phyloP scores from a whole-genome alignment of 139 green algal species.

The Trebouxia sp. region DNA sequence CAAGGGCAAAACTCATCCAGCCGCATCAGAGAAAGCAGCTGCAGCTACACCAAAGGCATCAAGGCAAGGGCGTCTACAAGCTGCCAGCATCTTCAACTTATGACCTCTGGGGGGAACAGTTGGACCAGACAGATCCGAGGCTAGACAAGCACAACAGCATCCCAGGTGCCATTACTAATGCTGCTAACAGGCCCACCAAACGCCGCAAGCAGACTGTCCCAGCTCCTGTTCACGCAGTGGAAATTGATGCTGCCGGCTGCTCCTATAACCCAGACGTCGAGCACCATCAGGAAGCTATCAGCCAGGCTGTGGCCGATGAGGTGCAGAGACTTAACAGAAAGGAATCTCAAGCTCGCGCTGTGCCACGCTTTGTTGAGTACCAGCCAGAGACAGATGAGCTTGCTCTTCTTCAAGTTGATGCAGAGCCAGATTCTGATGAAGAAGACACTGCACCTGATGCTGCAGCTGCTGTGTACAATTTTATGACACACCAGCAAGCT shows the following conservation, averaged over 20 bases:
- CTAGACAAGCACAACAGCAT: conserved; percentile 16
- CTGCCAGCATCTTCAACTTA: not conserved
- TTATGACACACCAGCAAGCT: too few species aligned
- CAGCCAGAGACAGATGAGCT: conserved; percentile 31
- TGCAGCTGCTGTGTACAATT: too few species aligned
- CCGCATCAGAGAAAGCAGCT: conserved; percentile 8
- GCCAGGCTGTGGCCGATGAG: conserved; percentile 75
- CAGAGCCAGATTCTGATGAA: not conserved
- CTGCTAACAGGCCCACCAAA: not conserved
- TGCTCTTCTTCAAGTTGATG: conserved; percentile 23
- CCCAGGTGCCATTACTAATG: not conserved
- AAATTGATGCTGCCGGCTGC: conserved; percentile 76
- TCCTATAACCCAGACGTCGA: conserved; percentile 82
- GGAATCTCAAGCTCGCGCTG: conserved; percentile 38
- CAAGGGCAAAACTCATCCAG: not conserved
- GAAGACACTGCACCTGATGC: not conserved
- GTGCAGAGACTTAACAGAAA: conserved; percentile 56
- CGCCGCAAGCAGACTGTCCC: not conserved
- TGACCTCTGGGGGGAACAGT: conserved; percentile 10
- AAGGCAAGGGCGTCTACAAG: conserved; percentile 6
- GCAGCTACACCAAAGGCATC: not conserved
- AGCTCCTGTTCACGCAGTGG: conserved; percentile 40
- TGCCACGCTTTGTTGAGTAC: conserved; percentile 33
- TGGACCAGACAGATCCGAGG: not conserved
- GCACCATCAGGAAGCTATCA: conserved; percentile 81